Conservation (phyloP, 495 filamentous ascomycete genomes). For the Chlorociboria aeruginascens region DNA sequence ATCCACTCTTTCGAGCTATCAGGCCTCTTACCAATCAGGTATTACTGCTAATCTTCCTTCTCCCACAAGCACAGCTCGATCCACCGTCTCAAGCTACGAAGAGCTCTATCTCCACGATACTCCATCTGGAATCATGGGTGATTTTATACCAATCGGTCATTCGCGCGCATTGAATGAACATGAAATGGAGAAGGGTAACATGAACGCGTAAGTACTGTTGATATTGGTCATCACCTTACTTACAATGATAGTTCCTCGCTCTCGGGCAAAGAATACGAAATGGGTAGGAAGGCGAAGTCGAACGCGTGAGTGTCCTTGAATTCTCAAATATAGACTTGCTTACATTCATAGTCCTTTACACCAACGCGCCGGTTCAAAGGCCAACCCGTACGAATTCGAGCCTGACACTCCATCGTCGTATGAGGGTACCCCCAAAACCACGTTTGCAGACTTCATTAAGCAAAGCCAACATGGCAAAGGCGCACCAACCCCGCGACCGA, state of each 20-base stretch:
- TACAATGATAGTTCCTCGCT: too few species aligned
- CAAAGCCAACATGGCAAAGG: not conserved
- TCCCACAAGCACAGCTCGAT: not conserved
- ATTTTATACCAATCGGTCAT: constrained; percentile 6
- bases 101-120: constrained; percentile 3
- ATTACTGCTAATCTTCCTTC: not conserved
- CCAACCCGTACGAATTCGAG: constrained; percentile 16
- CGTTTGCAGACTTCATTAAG: constrained; percentile 7
- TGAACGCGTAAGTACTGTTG: not conserved
- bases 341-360: too few species aligned
- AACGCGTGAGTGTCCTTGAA: too few species aligned
- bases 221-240: not conserved
- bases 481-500: not conserved
- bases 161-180: not conserved
- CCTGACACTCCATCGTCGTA: constrained; percentile 5
- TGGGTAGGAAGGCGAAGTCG: too few species aligned
- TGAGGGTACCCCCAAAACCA: constrained; percentile 1
- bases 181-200: too few species aligned
- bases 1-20: not conserved
- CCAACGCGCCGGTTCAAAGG: not conserved
- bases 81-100: constrained; percentile 7
- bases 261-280: too few species aligned
- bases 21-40: not conserved
- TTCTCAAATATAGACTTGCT: too few species aligned
- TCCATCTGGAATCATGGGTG: constrained; percentile 13